Evolutionary conservation across 805 yeast species (phyloP).

Genomic region (Yarrowia deformans): DNA sequence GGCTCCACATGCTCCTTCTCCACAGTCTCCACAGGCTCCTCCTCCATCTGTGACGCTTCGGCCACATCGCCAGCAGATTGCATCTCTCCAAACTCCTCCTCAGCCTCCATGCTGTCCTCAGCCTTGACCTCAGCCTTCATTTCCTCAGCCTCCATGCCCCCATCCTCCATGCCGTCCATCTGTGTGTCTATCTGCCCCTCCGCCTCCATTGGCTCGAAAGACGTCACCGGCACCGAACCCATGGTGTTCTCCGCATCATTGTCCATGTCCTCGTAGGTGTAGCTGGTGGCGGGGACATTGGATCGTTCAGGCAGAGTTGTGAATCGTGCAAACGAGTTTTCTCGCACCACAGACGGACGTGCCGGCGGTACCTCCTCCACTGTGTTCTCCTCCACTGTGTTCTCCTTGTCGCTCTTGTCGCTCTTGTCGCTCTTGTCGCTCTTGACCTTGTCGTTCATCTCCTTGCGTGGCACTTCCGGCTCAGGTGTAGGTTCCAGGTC

Average conservation of each 20-base stretch:
- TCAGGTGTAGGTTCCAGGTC: constrained; percentile 2
- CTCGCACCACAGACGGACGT: not conserved
- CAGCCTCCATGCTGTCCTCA: not conserved
- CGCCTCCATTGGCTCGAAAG: constrained; percentile 18
- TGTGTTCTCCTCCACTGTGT: not conserved
- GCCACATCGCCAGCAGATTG: not conserved
- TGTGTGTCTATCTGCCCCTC: not conserved
- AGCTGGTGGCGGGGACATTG: not conserved
- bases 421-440: not conserved
- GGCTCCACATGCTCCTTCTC: not conserved
- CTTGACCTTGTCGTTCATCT: not conserved
- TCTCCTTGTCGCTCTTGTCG: not conserved
- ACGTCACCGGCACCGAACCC: not conserved
- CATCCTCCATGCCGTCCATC: not conserved
- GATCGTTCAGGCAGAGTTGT: constrained; percentile 12
- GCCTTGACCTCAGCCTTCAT: no score
- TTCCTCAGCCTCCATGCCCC: not conserved
- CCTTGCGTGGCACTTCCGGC: not conserved
- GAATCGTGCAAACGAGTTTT: constrained; percentile 26
- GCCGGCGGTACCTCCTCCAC: not conserved
- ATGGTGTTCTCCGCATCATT: not conserved
- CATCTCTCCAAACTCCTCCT: constrained; percentile 27
- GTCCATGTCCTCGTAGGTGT: not conserved
- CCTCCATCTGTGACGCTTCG: not conserved
- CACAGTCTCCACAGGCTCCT: not conserved